phyloP scores from a whole-genome alignment of 495 filamentous ascomycete species.

The Usnea hakonensis region DNA sequence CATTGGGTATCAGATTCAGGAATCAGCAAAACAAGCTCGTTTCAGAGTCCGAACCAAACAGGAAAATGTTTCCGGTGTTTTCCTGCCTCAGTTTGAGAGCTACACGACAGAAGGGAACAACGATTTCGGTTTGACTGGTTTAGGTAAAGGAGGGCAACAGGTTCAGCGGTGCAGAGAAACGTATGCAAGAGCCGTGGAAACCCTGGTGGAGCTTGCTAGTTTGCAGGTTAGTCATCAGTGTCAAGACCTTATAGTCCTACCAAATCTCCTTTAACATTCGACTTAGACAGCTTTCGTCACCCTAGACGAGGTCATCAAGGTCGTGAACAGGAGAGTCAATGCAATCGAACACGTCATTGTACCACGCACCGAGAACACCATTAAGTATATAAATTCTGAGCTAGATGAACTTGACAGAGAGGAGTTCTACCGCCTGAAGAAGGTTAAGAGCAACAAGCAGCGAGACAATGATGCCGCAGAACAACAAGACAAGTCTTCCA shows the following conservation, averaged over 20 bases:
- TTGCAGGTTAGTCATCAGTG: constrained; percentile 52
- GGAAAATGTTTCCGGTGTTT: constrained; percentile 96
- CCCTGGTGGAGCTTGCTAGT: constrained; percentile 91
- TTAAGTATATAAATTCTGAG: constrained; percentile 99
- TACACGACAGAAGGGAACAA: constrained; percentile 79
- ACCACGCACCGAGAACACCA: constrained; percentile 95
- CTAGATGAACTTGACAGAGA: constrained; percentile 97
- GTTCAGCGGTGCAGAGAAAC: constrained; percentile 93
- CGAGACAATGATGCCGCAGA: constrained; percentile 50
- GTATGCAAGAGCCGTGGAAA: constrained; percentile 94
- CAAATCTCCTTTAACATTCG: neutral
- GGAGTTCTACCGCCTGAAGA: constrained; percentile 97
- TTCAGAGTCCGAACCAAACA: constrained; percentile 91
- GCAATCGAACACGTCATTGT: constrained; percentile 99
- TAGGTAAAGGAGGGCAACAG: constrained; percentile 96
- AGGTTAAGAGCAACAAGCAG: constrained; percentile 91
- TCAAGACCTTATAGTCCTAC: neutral
- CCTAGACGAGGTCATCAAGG: constrained; percentile 97
- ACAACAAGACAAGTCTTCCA: constrained; percentile 24
- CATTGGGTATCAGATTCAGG: constrained; percentile 94
- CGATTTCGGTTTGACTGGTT: constrained; percentile 91
- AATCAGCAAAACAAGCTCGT: constrained; percentile 83
- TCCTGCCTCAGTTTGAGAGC: constrained; percentile 88
- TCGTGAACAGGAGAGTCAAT: constrained; percentile 96
- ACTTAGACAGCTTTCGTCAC: constrained; percentile 89